Evolutionary conservation across 1,284 basidiomycete genomes (phyloP), one percentile per base, ranked within the genome.

Genomic region (Xerocomus amazonicus): DNA sequence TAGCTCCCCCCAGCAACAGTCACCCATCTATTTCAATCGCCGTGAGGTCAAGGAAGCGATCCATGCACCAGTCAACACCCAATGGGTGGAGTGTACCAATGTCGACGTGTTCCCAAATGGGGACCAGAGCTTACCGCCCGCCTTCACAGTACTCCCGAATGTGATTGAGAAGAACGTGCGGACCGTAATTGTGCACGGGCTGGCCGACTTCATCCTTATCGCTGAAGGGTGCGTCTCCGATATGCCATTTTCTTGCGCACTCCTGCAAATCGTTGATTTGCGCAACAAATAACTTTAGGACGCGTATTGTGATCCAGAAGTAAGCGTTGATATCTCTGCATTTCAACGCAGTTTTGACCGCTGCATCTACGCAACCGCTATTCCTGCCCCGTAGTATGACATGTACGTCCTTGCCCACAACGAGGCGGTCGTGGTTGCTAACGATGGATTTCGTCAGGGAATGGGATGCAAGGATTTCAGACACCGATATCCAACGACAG

Each of bases 81-180:
- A 69, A 28, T 90, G 88, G 88, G 52, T 62, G 2, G 80, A 84
- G 58, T 91, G 88, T 62, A 76, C 80, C 1, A 66, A 78, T 52
- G 57, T 76, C 8, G 62, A 80, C 47, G 83, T 87, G 1, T 89
- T 88, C 72, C 76, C 77, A 4, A 59, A 68, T 12, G 77, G 78
- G 8, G 87, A 90, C 59, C 60, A 47, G 9, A 87, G 84, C 52
- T 64, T 76, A 4, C 84, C 85, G 3, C 75, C 85, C 6, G 74
- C 78, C 0, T 71, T 86, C 45, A 79, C 72, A 10, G 84, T 87
- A 4, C 72, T 89, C 10, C 83, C 87, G 3, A 83, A 71, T 54
- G 85, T 87, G 38, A 88, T 90, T 52, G 85, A 89, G 68, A 87
- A 84, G 71, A 89, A 75, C 63, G 72, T 80, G 52, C 74, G 85